Conservation (phyloP, 192 early-diverging fungal species). For the Lobosporangium transversale region DNA sequence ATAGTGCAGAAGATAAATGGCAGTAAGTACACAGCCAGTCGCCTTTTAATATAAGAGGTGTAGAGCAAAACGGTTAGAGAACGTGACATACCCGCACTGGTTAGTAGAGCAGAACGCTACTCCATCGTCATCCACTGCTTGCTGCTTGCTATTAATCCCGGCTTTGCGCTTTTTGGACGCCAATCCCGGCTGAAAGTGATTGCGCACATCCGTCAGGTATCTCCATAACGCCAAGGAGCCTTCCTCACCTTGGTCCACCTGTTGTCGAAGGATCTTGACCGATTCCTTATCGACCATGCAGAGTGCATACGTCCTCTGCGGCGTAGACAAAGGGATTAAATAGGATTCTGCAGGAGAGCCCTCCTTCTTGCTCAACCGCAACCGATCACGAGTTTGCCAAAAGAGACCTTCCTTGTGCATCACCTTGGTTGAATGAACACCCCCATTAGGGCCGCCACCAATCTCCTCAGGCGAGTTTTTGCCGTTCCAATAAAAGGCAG, state of each 20-base stretch:
- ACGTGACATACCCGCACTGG: conserved; percentile 57
- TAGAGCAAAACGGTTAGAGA: background rate
- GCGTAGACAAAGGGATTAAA: conserved; percentile 18
- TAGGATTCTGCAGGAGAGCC: conserved; percentile 68
- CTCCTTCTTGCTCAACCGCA: conserved; percentile 63
- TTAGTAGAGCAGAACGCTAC: conserved; percentile 63
- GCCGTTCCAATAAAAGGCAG: conserved; percentile 69
- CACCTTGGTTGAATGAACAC: background rate
- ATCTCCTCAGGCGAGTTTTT: conserved; percentile 56
- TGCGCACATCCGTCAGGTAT: conserved; percentile 59
- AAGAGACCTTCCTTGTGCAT: conserved; percentile 56
- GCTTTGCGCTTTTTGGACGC: conserved; percentile 34
- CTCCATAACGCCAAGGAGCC: conserved; percentile 50
- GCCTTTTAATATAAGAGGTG: conserved; percentile 3
- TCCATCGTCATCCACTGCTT: conserved; percentile 26
- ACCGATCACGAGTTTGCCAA: conserved; percentile 55
- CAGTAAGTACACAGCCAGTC: too few relatives aligned
- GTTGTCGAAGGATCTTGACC: conserved; percentile 38
- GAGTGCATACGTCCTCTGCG: conserved; percentile 57
- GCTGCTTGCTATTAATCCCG: conserved; percentile 4
- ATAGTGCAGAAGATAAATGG: too few relatives aligned
- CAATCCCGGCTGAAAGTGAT: conserved; percentile 57
- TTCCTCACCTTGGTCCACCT: conserved; percentile 46
- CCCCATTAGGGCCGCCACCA: background rate
- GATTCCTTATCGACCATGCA: conserved; percentile 65